A percentile compares a stretch with the other conserved stretches of the same genome.
These are phyloP conservation scores for Fraxinus sp. DNA, from an alignment of 305 asterid genomes.

Conservation along the genomic window DNA sequence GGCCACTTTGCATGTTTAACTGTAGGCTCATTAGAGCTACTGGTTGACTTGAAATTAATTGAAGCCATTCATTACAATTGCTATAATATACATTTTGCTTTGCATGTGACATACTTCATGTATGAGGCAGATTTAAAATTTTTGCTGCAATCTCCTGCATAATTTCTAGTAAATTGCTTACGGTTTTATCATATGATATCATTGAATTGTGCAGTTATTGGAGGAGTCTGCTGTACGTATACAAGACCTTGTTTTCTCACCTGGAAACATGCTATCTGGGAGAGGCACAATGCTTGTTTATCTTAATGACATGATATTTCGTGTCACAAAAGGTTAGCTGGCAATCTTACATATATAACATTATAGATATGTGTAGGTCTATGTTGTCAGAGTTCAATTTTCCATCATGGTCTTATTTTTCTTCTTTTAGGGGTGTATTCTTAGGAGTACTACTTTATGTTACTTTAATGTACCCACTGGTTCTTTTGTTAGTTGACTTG, in stretches of 20 bases:
- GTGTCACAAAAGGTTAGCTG: conserved; percentile 42
- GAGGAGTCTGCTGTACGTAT: conserved; percentile 41
- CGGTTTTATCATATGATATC: not conserved
- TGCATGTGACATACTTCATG: not conserved
- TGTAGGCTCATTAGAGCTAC: not conserved
- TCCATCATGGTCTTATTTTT: not conserved
- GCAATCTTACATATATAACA: conserved; percentile 7
- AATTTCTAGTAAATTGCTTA: conserved; percentile 15
- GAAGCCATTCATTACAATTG: not conserved
- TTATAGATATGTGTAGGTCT: not conserved
- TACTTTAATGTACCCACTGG: not conserved
- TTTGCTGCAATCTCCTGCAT: conserved; percentile 8
- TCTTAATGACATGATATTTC: conserved; percentile 46
- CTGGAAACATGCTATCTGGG: conserved; percentile 44
- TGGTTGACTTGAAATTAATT: not conserved
- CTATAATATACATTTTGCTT: not conserved
- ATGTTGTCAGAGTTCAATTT: not conserved
- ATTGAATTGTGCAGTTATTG: conserved; percentile 35
- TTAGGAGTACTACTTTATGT: not conserved
- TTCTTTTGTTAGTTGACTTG: conserved; percentile 1
- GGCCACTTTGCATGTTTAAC: not conserved
- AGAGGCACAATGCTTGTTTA: conserved; percentile 41
- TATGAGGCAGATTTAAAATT: not conserved
- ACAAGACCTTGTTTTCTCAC: conserved; percentile 40
- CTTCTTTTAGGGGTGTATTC: not conserved